Evolutionary conservation across 2,329 filamentous ascomycete species (phyloP).

Genomic region (Elsinoe batatas): DNA sequence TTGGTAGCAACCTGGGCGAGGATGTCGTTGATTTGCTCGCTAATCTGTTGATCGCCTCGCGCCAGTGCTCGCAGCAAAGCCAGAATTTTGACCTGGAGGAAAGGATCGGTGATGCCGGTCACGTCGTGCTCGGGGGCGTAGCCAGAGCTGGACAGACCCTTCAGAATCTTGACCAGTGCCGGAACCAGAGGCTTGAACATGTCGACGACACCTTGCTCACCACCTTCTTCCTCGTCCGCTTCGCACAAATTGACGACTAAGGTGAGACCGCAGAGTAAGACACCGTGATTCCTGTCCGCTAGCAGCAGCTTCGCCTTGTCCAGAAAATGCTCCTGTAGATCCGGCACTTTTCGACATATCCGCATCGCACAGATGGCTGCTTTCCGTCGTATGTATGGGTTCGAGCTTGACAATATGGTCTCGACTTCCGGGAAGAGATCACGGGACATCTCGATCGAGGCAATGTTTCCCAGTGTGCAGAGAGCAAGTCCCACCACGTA

Average conservation of each 20-base stretch:
- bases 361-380: constrained; percentile 98
- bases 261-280: constrained; percentile 84
- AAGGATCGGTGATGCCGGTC: constrained; percentile 94
- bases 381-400: constrained; percentile 97
- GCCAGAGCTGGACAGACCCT: constrained; percentile 84
- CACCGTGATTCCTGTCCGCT: constrained; percentile 90
- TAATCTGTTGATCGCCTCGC: constrained; percentile 74
- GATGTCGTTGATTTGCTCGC: constrained; percentile 98
- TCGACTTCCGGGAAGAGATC: constrained; percentile 96
- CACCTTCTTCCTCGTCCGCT: constrained; percentile 83
- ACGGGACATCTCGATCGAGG: constrained; percentile 95
- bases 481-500: constrained; percentile 95
- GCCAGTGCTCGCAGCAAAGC: constrained; percentile 76
- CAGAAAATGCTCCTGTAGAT: constrained; percentile 91
- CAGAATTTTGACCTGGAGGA: constrained; percentile 93
- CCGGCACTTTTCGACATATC: constrained; percentile 95
- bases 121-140: constrained; percentile 98
- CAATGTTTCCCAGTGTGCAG: constrained; percentile 94
- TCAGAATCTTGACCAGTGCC: constrained; percentile 78
- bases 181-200: constrained; percentile 83
- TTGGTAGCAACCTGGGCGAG: constrained; percentile 87
- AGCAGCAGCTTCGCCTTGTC: constrained; percentile 85
- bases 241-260: constrained; percentile 88
- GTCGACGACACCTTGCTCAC: constrained; percentile 81
- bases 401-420: constrained; percentile 78